Evolutionary conservation across 306 rosid genomes (phyloP).

Genomic region (Parietaria judaica): DNA sequence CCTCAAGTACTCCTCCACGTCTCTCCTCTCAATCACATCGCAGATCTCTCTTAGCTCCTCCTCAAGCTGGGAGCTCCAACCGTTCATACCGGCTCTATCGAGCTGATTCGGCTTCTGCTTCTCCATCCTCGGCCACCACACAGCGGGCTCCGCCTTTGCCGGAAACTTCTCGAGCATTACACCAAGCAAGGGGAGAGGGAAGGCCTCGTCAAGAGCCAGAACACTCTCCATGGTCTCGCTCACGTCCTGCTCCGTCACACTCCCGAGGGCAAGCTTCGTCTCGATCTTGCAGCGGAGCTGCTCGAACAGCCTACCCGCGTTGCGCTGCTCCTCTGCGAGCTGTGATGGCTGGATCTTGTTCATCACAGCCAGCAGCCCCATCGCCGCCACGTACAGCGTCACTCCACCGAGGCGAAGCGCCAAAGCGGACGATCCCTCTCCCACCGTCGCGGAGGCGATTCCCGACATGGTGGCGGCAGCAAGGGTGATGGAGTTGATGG

Average conservation of each 20-base stretch:
- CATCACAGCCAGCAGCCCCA: slow-evolving; percentile 46
- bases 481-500: slow-evolving; percentile 52
- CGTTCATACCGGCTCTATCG: slow-evolving; percentile 13
- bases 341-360: slow-evolving; percentile 85
- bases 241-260: slow-evolving; percentile 17
- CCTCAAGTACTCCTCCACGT: slow-evolving; percentile 41
- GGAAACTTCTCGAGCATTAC: slow-evolving; percentile 76
- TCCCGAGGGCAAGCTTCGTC: slow-evolving; percentile 28
- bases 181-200: slow-evolving; percentile 73
- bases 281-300: slow-evolving; percentile 46
- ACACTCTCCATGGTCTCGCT: slow-evolving; percentile 58
- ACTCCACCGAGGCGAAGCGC: slow-evolving; percentile 65
- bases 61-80: slow-evolving; percentile 53
- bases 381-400: slow-evolving; percentile 50
- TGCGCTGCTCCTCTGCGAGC: slow-evolving; percentile 66
- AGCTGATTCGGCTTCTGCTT: background rate
- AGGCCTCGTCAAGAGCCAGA: slow-evolving; percentile 65
- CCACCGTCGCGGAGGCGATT: slow-evolving; percentile 30
- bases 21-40: slow-evolving; percentile 36
- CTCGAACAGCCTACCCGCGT: slow-evolving; percentile 57
- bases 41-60: slow-evolving; percentile 48
- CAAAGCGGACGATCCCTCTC: slow-evolving; percentile 23
- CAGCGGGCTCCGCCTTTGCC: slow-evolving; percentile 43
- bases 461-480: slow-evolving; percentile 65
- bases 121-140: slow-evolving; percentile 62